Evolutionary conservation across 495 filamentous ascomycete species (phyloP).

Genomic region (Aspergillus campestris): DNA sequence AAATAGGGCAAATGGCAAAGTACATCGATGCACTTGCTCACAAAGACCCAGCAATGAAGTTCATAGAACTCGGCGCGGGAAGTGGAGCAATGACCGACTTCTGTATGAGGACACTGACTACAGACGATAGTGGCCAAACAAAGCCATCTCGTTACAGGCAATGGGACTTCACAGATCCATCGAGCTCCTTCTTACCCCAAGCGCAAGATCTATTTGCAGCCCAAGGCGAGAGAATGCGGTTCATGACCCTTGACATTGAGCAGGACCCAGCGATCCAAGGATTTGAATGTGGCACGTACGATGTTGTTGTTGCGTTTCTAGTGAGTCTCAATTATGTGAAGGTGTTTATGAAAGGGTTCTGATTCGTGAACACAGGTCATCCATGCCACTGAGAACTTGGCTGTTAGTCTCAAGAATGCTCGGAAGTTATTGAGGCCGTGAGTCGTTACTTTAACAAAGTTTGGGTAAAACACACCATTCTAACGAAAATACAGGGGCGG

Average conservation of each 20-base stretch:
- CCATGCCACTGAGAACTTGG: constrained; percentile 23
- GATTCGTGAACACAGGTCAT: constrained; percentile 16
- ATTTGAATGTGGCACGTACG: constrained; percentile 35
- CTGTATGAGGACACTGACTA: constrained; percentile 4
- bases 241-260: constrained; percentile 33
- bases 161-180: constrained; percentile 41
- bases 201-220: not conserved
- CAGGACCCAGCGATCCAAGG: constrained; percentile 37
- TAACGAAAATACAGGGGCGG: not conserved
- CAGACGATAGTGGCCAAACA: constrained; percentile 11
- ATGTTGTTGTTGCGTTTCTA: constrained; percentile 38
- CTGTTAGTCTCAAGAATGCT: constrained; percentile 25
- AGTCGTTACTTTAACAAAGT: not conserved
- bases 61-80: constrained; percentile 49
- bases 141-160: constrained; percentile 5
- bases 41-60: constrained; percentile 29
- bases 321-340: constrained; percentile 1
- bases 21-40: constrained; percentile 23
- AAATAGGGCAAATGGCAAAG: not conserved
- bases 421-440: constrained; percentile 19
- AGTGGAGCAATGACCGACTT: constrained; percentile 41
- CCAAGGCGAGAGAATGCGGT: constrained; percentile 2
- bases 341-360: not conserved
- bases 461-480: no score
- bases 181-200: constrained; percentile 17